Evolutionary conservation across 306 rosid genomes (phyloP), one percentile per base, ranked within the genome.

Genomic region (Heteromeles arbutifolia): DNA sequence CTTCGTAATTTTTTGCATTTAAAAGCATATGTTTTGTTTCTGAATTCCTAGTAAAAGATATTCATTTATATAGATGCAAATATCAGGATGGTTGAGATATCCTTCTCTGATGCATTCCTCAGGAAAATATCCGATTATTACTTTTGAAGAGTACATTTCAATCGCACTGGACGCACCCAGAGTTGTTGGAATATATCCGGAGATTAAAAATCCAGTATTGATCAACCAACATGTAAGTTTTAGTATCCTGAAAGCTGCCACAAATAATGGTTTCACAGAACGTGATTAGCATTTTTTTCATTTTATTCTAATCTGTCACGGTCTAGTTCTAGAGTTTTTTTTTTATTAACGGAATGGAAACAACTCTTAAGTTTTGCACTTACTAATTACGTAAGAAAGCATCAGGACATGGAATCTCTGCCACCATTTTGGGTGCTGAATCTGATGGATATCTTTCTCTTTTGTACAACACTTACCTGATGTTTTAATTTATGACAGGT

Each of bases 171-270:
- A 90, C 28, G 96, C 97, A 39, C 82, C 86, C 76, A 90, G 97
- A 82, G 89, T 95, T 67, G 97, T 95, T 77, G 99, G 99, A 88
- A 89, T 95, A 82, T 95, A 95, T 79, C 97, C 99, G 13, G 99
- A 95, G 86, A 89, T 95, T 58, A 95, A 95, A 85, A 83, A 81
- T 74, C 97, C 99, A 31, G 93, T 92, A 41, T 67, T 89, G 37
- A 89, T 92, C 84, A 95, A 95, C 78, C 87, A 95, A 78, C 89
- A 74, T 68, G 99, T 95, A 82, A 89, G n/a, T n/a, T n/a, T n/a
- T n/a, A n/a, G 98, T 89, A 75, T 66, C 61, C 72, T 56, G 8
- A 75, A 71, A 50, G 41, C 74, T 76, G 69, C 68, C 21, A 66
- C 11, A 52, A 48, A 77, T 62, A 69, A 48, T 34, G 68, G 48